Evolutionary conservation across 345 rosid genomes (phyloP).

Genomic region (Limnanthes douglasii): DNA sequence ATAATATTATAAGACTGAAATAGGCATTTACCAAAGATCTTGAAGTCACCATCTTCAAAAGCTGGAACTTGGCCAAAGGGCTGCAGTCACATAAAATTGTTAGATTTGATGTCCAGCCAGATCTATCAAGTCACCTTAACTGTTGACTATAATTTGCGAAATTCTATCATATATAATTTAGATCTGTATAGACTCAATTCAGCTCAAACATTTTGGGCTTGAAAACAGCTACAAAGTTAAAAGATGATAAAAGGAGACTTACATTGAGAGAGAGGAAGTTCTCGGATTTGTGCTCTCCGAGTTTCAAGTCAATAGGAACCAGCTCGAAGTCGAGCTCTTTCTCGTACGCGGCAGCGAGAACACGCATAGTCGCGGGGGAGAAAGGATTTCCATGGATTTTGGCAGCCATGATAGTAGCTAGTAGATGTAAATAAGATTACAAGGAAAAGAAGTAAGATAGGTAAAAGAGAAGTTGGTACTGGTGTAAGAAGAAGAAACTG

Average conservation of each 20-base stretch:
- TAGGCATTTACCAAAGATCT: constrained; percentile 17
- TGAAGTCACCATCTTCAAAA: constrained; percentile 20
- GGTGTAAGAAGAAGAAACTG: no score
- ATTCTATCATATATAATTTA: no score
- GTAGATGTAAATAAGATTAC: no score
- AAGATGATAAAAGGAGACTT: not conserved
- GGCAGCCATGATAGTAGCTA: constrained; percentile 22
- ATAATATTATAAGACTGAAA: not conserved
- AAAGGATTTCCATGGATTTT: constrained; percentile 25
- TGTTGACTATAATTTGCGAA: not conserved
- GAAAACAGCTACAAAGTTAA: not conserved
- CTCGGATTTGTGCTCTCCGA: constrained; percentile 50
- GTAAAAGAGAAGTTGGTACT: no score
- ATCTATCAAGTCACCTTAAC: not conserved
- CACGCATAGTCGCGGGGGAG: constrained; percentile 42
- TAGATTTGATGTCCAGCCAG: not conserved
- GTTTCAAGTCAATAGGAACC: constrained; percentile 24
- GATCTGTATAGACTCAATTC: no score
- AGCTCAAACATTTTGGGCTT: no score
- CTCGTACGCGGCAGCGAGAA: constrained; percentile 38
- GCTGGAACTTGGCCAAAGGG: constrained; percentile 37
- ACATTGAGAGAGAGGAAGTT: constrained; percentile 47
- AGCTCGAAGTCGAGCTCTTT: constrained; percentile 41
- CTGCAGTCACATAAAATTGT: constrained; percentile 3
- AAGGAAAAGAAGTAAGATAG: no score